Evolutionary conservation across 257 asterid genomes (phyloP), one percentile per base, ranked within the genome.

Genomic region (Primulina eburnea): DNA sequence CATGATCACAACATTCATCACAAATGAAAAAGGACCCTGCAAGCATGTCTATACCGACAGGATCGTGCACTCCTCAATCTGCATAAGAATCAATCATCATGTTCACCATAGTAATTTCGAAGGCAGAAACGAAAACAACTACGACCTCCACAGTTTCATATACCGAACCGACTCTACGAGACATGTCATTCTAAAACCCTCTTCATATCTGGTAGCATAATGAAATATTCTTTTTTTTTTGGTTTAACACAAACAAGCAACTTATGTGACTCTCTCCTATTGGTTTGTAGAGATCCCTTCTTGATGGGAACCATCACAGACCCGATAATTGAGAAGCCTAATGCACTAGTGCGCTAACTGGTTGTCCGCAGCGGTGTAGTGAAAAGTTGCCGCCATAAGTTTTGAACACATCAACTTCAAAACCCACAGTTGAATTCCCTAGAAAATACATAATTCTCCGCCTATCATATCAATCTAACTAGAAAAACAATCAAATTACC

Each of bases 1-100:
- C 53, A 73, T 75, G 43, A 59, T 61, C 50, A 75, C 64, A 55
- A 60, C 58, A 73, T 34, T 69, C 26, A 61, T n/a, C 29, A 21
- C 67, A 16, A 30, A 43, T 52, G 57, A 35, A 34, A 56, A 2
- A 37, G 6, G 24, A 58, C n/a, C 29, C n/a, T 24, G 14, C 28
- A 64, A 38, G 73, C 64, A 65, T 37, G 60, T 65, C 65, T 33
- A n/a, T 30, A n/a, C 59, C 40, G 40, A 29, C 43, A 32, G 29
- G 38, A 40, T 6, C 32, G 8, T 26, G 66, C 34, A 32, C 34
- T 10, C 29, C 40, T 16, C 35, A 26, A 20, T 28, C 72, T 64
- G 68, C 24, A 37, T 12, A 47, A 37, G 43, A 34, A 18, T 37
- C 33, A 64, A 64, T 28, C 38, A 64, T 18, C 67, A 34, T 28